Percentiles rank a stretch among this genome's conserved stretches.
Conservation (phyloP, 2,329 filamentous ascomycete genomes). For the Paramyrothecium sp. region DNA sequence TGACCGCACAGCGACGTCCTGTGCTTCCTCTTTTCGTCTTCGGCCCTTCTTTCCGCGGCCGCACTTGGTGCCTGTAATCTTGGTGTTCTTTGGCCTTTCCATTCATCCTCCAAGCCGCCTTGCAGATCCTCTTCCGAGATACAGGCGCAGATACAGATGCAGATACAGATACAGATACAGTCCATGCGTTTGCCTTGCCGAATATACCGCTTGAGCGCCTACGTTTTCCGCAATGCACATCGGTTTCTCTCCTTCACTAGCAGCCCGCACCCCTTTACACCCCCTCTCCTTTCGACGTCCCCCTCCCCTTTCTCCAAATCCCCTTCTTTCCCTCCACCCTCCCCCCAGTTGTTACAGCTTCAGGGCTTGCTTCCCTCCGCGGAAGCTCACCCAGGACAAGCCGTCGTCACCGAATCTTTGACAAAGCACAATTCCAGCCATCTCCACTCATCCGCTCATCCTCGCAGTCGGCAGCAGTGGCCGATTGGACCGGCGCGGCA, state of each 20-base stretch:
- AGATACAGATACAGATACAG: too few relatives aligned
- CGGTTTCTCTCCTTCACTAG: not conserved
- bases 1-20: too few relatives aligned
- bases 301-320: not conserved
- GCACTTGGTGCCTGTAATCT: too few relatives aligned
- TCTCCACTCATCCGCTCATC: not conserved
- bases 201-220: too few relatives aligned
- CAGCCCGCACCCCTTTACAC: not conserved
- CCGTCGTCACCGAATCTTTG: not conserved
- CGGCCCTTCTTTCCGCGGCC: too few relatives aligned
- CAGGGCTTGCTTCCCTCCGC: not conserved
- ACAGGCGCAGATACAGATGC: too few relatives aligned
- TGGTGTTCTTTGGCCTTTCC: too few relatives aligned
- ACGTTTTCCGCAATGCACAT: not conserved
- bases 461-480: not conserved
- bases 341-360: not conserved
- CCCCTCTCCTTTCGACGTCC: not conserved
- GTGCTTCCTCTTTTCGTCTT: too few relatives aligned
- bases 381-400: not conserved
- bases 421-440: not conserved
- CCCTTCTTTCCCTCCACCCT: not conserved
- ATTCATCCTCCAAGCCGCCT: too few relatives aligned
- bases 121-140: too few relatives aligned
- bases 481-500: not conserved
- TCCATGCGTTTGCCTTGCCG: too few relatives aligned